A percentile compares a stretch with the other conserved stretches of the same genome.
Evolutionary conservation across 371 early-diverging fungal species (phyloP).

Genomic region (Mortierella sp.): DNA sequence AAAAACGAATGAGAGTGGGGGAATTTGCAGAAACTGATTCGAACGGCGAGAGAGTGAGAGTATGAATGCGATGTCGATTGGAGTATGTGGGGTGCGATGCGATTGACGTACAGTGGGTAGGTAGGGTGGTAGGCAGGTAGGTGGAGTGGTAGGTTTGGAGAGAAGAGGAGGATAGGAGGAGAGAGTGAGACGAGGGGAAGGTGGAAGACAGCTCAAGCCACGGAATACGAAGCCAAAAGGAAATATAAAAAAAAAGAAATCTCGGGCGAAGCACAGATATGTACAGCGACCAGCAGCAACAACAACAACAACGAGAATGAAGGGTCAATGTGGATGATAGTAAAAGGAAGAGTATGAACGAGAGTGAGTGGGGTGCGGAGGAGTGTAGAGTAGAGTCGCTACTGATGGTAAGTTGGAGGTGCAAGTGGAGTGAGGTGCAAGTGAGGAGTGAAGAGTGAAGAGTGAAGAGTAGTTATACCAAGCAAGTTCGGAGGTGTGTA

Average conservation of each 20-base stretch:
- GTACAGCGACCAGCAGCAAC: neutral
- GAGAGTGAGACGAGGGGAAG: neutral
- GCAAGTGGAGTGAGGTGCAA: neutral
- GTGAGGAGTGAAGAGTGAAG: neutral
- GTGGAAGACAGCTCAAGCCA: neutral
- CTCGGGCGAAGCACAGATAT: slow-evolving; percentile 6
- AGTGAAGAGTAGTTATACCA: neutral
- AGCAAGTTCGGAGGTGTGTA: neutral
- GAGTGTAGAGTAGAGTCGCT: no score
- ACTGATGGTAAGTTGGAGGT: no score
- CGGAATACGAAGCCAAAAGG: neutral
- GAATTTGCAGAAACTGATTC: neutral
- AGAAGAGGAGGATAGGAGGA: neutral
- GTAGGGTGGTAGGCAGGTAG: neutral
- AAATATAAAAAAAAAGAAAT: neutral
- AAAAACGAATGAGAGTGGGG: neutral
- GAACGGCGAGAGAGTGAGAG: neutral
- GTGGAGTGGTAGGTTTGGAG: neutral
- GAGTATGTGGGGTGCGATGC: neutral
- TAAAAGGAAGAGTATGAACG: neutral
- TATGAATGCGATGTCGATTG: neutral
- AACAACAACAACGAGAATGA: neutral
- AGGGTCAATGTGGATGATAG: neutral
- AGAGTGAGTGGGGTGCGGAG: no score
- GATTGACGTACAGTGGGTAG: neutral